Evolutionary conservation across 2,329 filamentous ascomycete species (phyloP).

Genomic region (Sclerotinia minor): DNA sequence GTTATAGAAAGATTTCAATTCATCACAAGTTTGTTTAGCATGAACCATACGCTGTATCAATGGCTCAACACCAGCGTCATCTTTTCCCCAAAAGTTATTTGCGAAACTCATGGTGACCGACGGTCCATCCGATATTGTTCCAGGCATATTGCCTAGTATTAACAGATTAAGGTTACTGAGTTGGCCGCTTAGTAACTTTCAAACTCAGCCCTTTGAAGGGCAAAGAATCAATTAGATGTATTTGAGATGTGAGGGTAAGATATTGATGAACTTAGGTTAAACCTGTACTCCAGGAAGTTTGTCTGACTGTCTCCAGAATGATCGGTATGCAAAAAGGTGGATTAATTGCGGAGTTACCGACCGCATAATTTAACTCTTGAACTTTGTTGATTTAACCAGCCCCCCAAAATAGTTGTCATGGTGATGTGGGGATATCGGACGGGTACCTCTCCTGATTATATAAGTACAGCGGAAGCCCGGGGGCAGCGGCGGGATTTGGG

Average conservation of each 20-base stretch:
- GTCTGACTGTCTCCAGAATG: conserved; percentile 5
- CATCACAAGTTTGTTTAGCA: conserved; percentile 92
- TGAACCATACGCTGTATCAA: conserved; percentile 92
- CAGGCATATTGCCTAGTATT: conserved; percentile 37
- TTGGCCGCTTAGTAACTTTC: background rate
- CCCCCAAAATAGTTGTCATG: background rate
- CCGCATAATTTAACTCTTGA: background rate
- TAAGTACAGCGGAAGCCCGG: background rate
- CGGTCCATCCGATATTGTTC: conserved; percentile 42
- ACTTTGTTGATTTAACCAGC: conserved; percentile 18
- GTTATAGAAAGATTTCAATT: conserved; percentile 86
- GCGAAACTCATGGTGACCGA: conserved; percentile 58
- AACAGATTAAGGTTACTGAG: conserved; percentile 2
- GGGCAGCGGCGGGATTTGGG: background rate
- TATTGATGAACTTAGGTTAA: conserved; percentile 16
- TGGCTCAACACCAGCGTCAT: conserved; percentile 91
- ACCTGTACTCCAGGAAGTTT: conserved; percentile 4
- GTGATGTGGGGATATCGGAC: conserved; percentile 7
- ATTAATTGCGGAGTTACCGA: conserved; percentile 20
- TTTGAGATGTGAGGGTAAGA: background rate
- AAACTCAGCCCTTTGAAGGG: conserved; percentile 17
- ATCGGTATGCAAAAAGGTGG: conserved; percentile 23
- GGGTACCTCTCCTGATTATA: background rate
- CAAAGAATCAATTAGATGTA: conserved; percentile 6
- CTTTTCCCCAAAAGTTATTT: conserved; percentile 99